Evolutionary conservation across 768 basidiomycete genomes (phyloP), one percentile per base, ranked within the genome.

Genomic region (Chalciporus piperatus): DNA sequence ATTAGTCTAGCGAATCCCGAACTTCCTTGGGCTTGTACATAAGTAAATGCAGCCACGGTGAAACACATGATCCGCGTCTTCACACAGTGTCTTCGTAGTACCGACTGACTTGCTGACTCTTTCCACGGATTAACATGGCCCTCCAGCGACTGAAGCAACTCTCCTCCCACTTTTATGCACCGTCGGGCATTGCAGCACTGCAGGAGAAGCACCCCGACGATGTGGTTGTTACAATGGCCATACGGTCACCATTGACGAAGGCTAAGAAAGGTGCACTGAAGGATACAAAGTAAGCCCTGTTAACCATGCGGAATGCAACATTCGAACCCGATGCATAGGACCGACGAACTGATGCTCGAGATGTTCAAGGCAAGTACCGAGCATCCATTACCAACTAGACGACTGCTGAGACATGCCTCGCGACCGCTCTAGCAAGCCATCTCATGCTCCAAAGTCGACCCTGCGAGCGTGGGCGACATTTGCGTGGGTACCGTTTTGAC

Each of bases 141-240:
- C 81, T 88, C 80, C 76, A 89, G 59, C 83, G 84, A 54, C 73
- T 88, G 46, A 81, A 76, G 64, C 83, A 87, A 67, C 70, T 88
- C 22, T 78, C 79, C 27, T 78, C 82, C 38, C 87, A 87, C 60
- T 66, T 87, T 47, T 61, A 72, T 17, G 63, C 70, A 3, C 60
- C 76, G 12, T 66, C 76, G 16, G 81, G 80, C n/a, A 62, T 82
- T 7, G 67, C 74, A 20, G 72, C 75, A 14, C 72, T 90, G 43
- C 74, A 82, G 54, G 72, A 69, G 39, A 84, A 87, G 65, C 76
- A 68, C 45, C 80, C 81, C 3, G 82, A 90, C 56, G 90, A 92
- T 75, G 84, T 92, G 12, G 90, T 92, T 64, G 81, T 92, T 53
- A 90, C 89, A 2, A 78, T 89, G 75, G 87, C 89, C 52, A 82